Conservation (phyloP, 2,329 filamentous ascomycete species). For the Aulographum hederae region DNA sequence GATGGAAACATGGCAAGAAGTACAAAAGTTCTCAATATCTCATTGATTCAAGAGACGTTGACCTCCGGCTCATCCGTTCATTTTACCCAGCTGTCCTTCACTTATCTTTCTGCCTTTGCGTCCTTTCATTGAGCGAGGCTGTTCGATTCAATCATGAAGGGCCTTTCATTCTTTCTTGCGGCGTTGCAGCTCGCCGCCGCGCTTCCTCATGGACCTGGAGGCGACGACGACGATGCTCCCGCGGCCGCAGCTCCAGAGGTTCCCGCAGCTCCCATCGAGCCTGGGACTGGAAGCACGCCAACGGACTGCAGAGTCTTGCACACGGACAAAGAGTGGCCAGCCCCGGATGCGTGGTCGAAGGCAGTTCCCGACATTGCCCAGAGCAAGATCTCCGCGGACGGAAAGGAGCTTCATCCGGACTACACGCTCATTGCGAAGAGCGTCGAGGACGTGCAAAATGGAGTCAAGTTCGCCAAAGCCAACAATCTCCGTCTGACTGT, state of each 20-base stretch:
- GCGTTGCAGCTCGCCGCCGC: too few relatives aligned
- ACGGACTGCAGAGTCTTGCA: neutral
- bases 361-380: neutral
- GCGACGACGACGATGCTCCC: too few relatives aligned
- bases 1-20: too few relatives aligned
- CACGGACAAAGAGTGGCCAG: slow-evolving; percentile 1
- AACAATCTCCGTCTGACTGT: slow-evolving; percentile 32
- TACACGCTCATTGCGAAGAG: slow-evolving; percentile 24
- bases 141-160: too few relatives aligned
- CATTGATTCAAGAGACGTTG: too few relatives aligned
- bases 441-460: slow-evolving; percentile 27
- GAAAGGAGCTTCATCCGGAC: slow-evolving; percentile 12
- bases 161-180: too few relatives aligned
- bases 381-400: neutral
- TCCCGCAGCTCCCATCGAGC: neutral
- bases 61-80: too few relatives aligned
- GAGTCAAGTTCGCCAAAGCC: slow-evolving; percentile 27
- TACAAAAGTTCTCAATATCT: too few relatives aligned
- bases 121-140: too few relatives aligned
- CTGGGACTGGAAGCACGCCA: neutral
- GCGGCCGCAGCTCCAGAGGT: neutral
- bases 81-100: too few relatives aligned
- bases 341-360: slow-evolving; percentile 1
- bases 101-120: too few relatives aligned
- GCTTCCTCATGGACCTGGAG: too few relatives aligned